These are phyloP conservation scores for Claviceps lovelessii DNA, from an alignment of 2,329 filamentous ascomycete species.

Conservation along the genomic window DNA sequence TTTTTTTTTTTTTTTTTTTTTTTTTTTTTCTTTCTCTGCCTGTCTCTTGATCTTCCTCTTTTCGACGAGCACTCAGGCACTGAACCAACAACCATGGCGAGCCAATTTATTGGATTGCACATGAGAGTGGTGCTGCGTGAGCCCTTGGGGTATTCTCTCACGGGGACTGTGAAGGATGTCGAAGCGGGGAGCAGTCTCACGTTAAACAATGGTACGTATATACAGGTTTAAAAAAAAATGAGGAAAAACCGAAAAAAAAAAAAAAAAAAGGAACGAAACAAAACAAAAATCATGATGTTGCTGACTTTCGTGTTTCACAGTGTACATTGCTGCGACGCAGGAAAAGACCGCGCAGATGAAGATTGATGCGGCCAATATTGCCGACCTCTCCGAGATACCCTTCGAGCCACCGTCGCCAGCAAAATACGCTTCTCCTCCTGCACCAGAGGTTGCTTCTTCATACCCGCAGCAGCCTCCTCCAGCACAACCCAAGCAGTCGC, in stretches of 20 bases:
- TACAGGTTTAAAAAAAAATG: too few relatives aligned
- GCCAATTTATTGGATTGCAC: slow-evolving; percentile 59
- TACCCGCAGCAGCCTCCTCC: slow-evolving; percentile 12
- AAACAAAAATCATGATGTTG: background rate
- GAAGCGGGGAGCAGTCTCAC: slow-evolving; percentile 52
- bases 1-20: too few relatives aligned
- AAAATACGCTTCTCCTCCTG: slow-evolving; percentile 15
- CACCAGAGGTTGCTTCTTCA: slow-evolving; percentile 8
- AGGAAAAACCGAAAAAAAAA: too few relatives aligned
- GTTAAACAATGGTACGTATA: slow-evolving; percentile 49
- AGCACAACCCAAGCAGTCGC: slow-evolving; percentile 13
- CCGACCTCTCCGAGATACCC: slow-evolving; percentile 28
- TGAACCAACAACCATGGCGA: slow-evolving; percentile 25
- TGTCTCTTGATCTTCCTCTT: background rate
- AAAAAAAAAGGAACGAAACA: too few relatives aligned
- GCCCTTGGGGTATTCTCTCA: slow-evolving; percentile 48
- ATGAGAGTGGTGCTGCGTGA: slow-evolving; percentile 59
- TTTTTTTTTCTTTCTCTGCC: background rate
- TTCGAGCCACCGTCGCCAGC: slow-evolving; percentile 14
- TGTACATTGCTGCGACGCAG: slow-evolving; percentile 28
- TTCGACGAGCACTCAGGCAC: background rate
- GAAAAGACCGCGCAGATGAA: slow-evolving; percentile 28
- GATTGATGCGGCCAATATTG: slow-evolving; percentile 31
- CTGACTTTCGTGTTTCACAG: slow-evolving; percentile 11
- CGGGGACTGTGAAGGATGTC: slow-evolving; percentile 57